phyloP scores from a whole-genome alignment of 805 yeast genomes.

The Lipomyces spencermartinsiae region DNA sequence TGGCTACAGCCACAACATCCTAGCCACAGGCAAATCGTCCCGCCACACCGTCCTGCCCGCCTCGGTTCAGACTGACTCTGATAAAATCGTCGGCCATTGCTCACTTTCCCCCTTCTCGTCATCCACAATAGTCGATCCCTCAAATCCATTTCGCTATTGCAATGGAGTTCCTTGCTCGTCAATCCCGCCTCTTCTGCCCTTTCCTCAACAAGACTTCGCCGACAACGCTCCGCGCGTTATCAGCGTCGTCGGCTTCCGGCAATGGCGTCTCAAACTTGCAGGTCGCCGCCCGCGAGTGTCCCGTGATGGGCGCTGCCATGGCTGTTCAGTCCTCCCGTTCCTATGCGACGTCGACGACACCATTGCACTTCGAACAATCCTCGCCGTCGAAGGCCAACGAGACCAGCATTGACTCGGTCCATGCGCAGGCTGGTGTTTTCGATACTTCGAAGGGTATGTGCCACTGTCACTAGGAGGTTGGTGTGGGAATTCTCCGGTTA shows the following conservation, averaged over 20 bases:
- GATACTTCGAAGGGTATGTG: constrained; percentile 41
- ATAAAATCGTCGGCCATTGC: constrained; percentile 4
- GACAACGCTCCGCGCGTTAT: constrained; percentile 63
- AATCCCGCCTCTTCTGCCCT: constrained; percentile 82
- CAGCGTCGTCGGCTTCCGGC: constrained; percentile 44
- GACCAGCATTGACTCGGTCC: constrained; percentile 40
- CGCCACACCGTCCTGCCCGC: background rate
- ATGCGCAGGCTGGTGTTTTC: constrained; percentile 41
- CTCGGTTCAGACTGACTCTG: background rate
- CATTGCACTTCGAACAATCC: constrained; percentile 35
- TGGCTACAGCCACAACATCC: background rate
- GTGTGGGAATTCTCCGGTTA: background rate
- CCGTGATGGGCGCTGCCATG: constrained; percentile 88
- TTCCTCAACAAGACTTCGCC: constrained; percentile 69
- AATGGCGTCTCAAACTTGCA: constrained; percentile 42
- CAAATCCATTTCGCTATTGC: constrained; percentile 1
- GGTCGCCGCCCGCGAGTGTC: constrained; percentile 74
- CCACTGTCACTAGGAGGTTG: background rate
- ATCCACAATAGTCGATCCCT: background rate
- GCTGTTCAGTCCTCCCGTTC: constrained; percentile 39
- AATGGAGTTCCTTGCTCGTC: constrained; percentile 83
- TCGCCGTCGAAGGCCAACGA: constrained; percentile 35
- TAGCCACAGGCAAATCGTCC: background rate
- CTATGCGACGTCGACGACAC: constrained; percentile 34
- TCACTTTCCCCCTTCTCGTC: background rate